Conservation (phyloP, 805 yeast genomes). For the Wickerhamomyces strasburgensis region DNA sequence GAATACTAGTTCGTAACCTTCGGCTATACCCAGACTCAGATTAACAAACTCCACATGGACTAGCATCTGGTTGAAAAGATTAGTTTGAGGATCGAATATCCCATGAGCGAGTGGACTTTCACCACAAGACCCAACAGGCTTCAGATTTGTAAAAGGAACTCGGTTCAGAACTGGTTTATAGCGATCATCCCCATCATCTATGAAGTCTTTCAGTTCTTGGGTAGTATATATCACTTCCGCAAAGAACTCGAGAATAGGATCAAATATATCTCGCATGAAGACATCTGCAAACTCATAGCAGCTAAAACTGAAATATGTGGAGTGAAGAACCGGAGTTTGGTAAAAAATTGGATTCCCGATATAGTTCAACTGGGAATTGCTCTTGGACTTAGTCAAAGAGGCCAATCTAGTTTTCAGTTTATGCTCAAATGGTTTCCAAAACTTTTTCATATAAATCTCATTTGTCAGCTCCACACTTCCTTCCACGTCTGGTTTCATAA, state of each 20-base stretch:
- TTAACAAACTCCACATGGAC: constrained; percentile 23
- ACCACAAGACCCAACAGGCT: constrained; percentile 23
- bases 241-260: constrained; percentile 8
- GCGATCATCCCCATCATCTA: constrained; percentile 14
- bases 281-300: constrained; percentile 15
- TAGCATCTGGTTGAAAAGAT: constrained; percentile 16
- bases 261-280: constrained; percentile 9
- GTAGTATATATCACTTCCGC: constrained; percentile 6
- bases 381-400: neutral
- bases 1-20: constrained; percentile 26
- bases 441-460: constrained; percentile 11
- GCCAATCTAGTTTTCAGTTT: constrained; percentile 3
- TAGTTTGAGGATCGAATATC: constrained; percentile 16
- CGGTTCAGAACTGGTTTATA: constrained; percentile 12
- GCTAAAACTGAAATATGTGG: constrained; percentile 12
- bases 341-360: constrained; percentile 7
- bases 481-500: constrained; percentile 17
- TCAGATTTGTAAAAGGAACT: constrained; percentile 13
- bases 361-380: neutral
- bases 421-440: constrained; percentile 12
- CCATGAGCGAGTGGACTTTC: constrained; percentile 22
- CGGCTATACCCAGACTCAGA: constrained; percentile 20
- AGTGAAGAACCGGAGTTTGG: constrained; percentile 12
- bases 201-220: constrained; percentile 9
- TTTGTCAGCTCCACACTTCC: constrained; percentile 15